Evolutionary conservation across 2,329 filamentous ascomycete species (phyloP), one percentile per base, ranked within the genome.

Genomic region (Pezicula radicicola): DNA sequence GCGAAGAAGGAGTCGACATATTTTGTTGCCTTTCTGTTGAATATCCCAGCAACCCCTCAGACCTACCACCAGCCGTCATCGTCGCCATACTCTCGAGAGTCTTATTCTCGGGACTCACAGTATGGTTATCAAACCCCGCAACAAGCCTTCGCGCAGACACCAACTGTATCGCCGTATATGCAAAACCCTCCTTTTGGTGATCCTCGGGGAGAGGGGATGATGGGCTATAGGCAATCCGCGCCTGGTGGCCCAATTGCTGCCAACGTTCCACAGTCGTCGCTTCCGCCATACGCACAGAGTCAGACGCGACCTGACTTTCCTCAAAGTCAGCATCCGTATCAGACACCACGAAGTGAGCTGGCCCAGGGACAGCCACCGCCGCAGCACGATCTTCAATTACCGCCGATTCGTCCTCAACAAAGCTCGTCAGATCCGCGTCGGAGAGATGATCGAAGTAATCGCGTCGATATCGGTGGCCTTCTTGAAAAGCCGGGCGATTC

Each of bases 1-100:
- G 79, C 76, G 12, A 85, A 83, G 60, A 77, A 78, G 55, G 79
- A 81, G 4, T 82, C 81, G 37, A 81, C 84, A 52, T 86, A 82
- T 64, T 85, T 85, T 57, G 74, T 86, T 40, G 78, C 84, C 7
- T 59, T 85, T 15, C 25, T 61, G 10, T 47, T 66, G 21, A 51
- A 62, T 43, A 43, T 63, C 39, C 53, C 51, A 18, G 44, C 56
- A 7, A 59, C 60, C 25, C 62, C 60, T 37, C 60, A 61, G 47
- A 9, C 53, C 21, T 64, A 55, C 42, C 60, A 58, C 18, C 61
- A 57, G 28, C 49, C 61, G 13, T 55, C 55, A 1, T 53, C 60
- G 37, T 62, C 62, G 3, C 60, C 62, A 37, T 66, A 59, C 47
- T 51, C 61, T 9, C 57, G 63, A 33, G 64, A 66, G 2, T 53